These are phyloP conservation scores for Juncus effusus DNA, from an alignment of 176 grass and related monocot species.

Conservation along the genomic window DNA sequence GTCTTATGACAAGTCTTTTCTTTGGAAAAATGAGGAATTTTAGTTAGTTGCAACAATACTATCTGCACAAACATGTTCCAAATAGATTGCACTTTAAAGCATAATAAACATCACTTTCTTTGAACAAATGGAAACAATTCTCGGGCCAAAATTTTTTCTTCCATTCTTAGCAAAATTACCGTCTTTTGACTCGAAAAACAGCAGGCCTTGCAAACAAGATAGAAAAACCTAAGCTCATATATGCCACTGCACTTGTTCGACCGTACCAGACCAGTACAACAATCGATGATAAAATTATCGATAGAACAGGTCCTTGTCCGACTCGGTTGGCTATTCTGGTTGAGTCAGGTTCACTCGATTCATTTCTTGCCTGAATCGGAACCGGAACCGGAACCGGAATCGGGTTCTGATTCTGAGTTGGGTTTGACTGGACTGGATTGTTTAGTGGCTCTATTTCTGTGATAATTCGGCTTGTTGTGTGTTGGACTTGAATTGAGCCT, in stretches of 20 bases:
- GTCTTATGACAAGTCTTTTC: too few relatives aligned
- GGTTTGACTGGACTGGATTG: constrained; percentile 1
- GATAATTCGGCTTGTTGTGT: not conserved
- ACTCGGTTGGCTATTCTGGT: not conserved
- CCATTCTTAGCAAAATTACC: too few relatives aligned
- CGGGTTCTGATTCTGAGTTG: not conserved
- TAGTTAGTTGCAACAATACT: too few relatives aligned
- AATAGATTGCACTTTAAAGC: too few relatives aligned
- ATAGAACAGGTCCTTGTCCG: not conserved
- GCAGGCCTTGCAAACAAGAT: not conserved
- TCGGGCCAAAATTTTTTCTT: too few relatives aligned
- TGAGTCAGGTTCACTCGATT: not conserved
- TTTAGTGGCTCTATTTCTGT: not conserved
- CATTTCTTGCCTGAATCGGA: not conserved
- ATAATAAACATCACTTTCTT: too few relatives aligned
- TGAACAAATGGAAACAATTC: too few relatives aligned
- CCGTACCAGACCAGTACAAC: constrained; percentile 15
- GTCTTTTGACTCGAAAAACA: too few relatives aligned
- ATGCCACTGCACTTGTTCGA: not conserved
- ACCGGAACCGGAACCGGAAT: too few relatives aligned
- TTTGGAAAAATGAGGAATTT: too few relatives aligned
- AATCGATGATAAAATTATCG: constrained; percentile 17
- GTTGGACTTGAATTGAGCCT: constrained; percentile 8
- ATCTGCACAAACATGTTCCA: too few relatives aligned
- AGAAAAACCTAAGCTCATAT: constrained; percentile 15